Evolutionary conservation across 768 basidiomycete species (phyloP).

Genomic region (Xerocomellus intermedius): DNA sequence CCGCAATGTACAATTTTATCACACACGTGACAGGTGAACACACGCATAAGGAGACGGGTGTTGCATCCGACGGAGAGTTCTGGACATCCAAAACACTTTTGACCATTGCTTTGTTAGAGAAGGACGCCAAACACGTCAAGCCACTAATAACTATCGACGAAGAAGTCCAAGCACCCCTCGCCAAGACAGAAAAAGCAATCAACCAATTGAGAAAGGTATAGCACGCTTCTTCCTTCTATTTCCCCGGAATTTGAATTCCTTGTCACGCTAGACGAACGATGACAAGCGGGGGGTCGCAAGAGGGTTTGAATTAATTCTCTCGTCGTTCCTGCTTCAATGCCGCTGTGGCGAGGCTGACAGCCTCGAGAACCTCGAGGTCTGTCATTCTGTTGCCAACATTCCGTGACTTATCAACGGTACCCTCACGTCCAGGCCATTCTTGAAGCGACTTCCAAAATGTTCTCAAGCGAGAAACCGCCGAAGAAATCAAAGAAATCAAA

Average conservation of each 20-base stretch:
- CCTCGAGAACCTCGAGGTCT: conserved; percentile 62
- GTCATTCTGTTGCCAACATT: conserved; percentile 1
- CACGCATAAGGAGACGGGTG: conserved; percentile 52
- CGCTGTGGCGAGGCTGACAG: conserved; percentile 68
- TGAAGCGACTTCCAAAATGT: conserved; percentile 57
- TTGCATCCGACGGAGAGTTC: conserved; percentile 69
- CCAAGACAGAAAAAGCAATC: conserved; percentile 44
- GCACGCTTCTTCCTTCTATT: not conserved
- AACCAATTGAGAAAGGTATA: conserved; percentile 46
- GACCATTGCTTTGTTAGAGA: conserved; percentile 55
- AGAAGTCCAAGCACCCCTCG: conserved; percentile 47
- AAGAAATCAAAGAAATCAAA: conserved; percentile 43
- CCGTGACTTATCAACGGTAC: not conserved
- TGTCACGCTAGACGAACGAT: conserved; percentile 7
- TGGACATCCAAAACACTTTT: conserved; percentile 72
- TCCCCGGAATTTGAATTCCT: not conserved
- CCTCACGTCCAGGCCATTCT: conserved; percentile 51
- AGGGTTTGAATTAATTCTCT: conserved; percentile 70
- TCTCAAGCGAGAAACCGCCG: conserved; percentile 36
- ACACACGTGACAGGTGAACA: conserved; percentile 39
- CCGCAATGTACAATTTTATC: not conserved
- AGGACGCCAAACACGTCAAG: conserved; percentile 66
- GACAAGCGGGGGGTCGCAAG: conserved; percentile 38
- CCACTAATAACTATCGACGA: conserved; percentile 52
- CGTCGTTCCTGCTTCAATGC: conserved; percentile 67